Base-by-base conservation (phyloP, 345 rosid species). In the Populus pruinosa region DNA sequence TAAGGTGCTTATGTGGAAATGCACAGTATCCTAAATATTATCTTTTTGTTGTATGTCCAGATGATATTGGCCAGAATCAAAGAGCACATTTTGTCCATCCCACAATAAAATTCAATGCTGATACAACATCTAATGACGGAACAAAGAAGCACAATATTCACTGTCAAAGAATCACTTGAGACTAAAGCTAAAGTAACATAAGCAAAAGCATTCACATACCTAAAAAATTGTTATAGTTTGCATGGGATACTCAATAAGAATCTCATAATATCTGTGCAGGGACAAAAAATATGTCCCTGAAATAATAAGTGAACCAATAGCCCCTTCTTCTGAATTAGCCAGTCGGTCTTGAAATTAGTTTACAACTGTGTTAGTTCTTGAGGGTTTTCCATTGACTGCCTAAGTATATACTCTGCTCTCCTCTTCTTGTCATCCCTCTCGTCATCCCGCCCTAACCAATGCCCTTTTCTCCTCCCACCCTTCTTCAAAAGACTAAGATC, bases 341-440 rank as follows among this genome's bases (percentile, higher is more conserved):
- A 38, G 68, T 68, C 70, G 81, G 75, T 71, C 29, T 21, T 16
- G 14, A 5, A 79, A 78, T 74, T 47, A 76, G 27, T 75, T 78
- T 88, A 96, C 90, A 93, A 83, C 89, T 92, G 94, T 79, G 87
- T 92, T 75, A 96, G 97, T 74, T 96, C 99, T 74, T 88, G 89
- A 8, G 97, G 96, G 44, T 90, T 93, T 82, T 96, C 99, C 79
- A 89, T 88, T 23, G 97, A 89, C 62, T 96, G 97, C 76, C 86
- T 88, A 75, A 93, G 90, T 76, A 96, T 92, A 70, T 87, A 90
- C 85, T 90, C 98, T 21, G 97, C 99, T 81, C 99, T 93, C 81
- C 98, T 88, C 88, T 92, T 96, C 85, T 88, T 93, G 71, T 96
- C 99, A 79, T 93, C 99, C 85, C 94, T 91, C 84, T 96, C 99